Conservation (phyloP, 257 asterid genomes). For the Osmanthus fragrans region DNA sequence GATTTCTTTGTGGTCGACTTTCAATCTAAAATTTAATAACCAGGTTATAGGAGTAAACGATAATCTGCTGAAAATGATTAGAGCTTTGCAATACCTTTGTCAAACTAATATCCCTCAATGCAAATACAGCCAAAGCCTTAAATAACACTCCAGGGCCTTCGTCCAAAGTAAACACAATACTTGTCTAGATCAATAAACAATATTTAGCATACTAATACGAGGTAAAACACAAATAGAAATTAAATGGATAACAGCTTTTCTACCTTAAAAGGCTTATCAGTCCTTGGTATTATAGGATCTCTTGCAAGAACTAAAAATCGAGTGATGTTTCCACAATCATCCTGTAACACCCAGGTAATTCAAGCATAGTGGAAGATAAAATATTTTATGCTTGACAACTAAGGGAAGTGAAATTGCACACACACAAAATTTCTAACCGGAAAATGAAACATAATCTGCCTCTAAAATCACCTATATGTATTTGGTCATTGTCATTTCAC, state of each 20-base stretch:
- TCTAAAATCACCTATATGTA: background rate
- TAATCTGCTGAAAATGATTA: background rate
- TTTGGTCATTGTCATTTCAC: background rate
- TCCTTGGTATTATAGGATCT: constrained; percentile 34
- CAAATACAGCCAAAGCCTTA: constrained; percentile 39
- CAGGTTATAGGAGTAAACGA: background rate
- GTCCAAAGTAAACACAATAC: constrained; percentile 32
- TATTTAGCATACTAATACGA: background rate
- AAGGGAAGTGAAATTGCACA: background rate
- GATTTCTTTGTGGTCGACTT: constrained; percentile 37
- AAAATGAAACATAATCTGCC: background rate
- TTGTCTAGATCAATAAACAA: constrained; percentile 27
- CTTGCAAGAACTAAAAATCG: constrained; percentile 32
- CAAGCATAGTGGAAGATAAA: background rate
- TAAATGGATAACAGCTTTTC: background rate
- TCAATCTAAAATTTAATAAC: constrained; percentile 25
- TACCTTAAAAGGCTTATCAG: constrained; percentile 29
- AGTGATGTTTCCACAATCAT: constrained; percentile 25
- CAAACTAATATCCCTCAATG: constrained; percentile 30
- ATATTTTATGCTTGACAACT: background rate
- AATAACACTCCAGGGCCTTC: constrained; percentile 40
- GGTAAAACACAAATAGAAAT: background rate
- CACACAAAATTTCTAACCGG: background rate
- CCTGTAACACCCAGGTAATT: constrained; percentile 19
- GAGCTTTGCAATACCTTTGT: constrained; percentile 22